A percentile compares a stretch with the other conserved stretches of the same genome.
Conservation (phyloP, 441 rosid genomes). For the Pelargonium citronellum region DNA sequence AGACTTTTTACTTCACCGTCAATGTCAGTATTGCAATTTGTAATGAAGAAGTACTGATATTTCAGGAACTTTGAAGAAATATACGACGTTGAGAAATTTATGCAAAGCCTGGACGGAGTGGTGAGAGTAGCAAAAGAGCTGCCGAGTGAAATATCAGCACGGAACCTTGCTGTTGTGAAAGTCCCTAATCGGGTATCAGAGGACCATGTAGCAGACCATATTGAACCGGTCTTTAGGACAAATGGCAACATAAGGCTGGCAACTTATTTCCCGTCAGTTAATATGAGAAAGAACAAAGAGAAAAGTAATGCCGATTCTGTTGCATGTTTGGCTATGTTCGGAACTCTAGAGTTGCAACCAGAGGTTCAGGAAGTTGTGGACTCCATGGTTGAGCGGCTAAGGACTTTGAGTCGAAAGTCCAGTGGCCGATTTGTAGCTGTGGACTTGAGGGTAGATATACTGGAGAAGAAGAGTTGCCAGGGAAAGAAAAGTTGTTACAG, state of each 20-base stretch:
- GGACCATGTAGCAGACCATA: slow-evolving; percentile 54
- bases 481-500: slow-evolving; percentile 68
- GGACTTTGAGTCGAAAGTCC: slow-evolving; percentile 63
- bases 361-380: slow-evolving; percentile 75
- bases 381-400: slow-evolving; percentile 66
- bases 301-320: slow-evolving; percentile 49
- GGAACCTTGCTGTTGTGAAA: slow-evolving; percentile 62
- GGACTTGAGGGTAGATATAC: slow-evolving; percentile 72
- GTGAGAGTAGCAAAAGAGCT: slow-evolving; percentile 54
- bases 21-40: no score
- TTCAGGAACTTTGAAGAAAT: slow-evolving; percentile 85
- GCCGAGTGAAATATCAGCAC: slow-evolving; percentile 46
- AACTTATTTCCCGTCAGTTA: slow-evolving; percentile 80
- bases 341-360: slow-evolving; percentile 66
- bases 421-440: slow-evolving; percentile 73
- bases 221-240: slow-evolving; percentile 56
- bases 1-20: no score
- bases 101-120: slow-evolving; percentile 58
- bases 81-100: slow-evolving; percentile 67
- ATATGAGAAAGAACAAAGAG: slow-evolving; percentile 62
- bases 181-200: slow-evolving; percentile 78
- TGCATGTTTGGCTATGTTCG: slow-evolving; percentile 89
- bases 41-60: not conserved
- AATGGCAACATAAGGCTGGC: slow-evolving; percentile 83
- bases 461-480: slow-evolving; percentile 65